Evolutionary conservation across 164 flowering plant genomes (phyloP).

Genomic region (Cinnamomum chago): DNA sequence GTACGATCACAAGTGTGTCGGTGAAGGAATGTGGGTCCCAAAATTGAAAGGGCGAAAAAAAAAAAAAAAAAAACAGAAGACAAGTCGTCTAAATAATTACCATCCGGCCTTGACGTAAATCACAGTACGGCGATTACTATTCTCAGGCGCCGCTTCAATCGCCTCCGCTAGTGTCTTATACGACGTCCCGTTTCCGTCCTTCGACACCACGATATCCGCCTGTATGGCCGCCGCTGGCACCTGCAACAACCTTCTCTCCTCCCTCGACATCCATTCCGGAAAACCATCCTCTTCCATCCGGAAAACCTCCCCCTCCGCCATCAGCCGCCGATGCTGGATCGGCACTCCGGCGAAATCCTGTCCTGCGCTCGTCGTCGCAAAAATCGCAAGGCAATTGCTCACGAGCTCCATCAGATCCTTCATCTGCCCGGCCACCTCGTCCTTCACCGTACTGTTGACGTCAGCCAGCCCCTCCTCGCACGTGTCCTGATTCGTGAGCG

Average conservation of each 20-base stretch:
- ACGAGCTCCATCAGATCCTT: slow-evolving; percentile 45
- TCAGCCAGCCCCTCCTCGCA: slow-evolving; percentile 66
- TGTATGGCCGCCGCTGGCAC: slow-evolving; percentile 43
- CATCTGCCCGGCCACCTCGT: slow-evolving; percentile 34
- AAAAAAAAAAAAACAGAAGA: too few species aligned
- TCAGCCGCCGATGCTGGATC: slow-evolving; percentile 49
- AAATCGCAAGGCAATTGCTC: slow-evolving; percentile 74
- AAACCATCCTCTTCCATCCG: slow-evolving; percentile 25
- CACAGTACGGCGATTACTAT: slow-evolving; percentile 52
- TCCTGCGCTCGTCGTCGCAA: slow-evolving; percentile 35
- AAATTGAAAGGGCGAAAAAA: background rate
- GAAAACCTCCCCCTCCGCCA: slow-evolving; percentile 18
- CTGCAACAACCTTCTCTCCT: slow-evolving; percentile 46
- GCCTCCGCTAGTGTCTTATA: slow-evolving; percentile 64
- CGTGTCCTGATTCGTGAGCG: slow-evolving; percentile 92
- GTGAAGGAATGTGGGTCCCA: slow-evolving; percentile 1
- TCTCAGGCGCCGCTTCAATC: slow-evolving; percentile 74
- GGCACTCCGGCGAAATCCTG: slow-evolving; percentile 69
- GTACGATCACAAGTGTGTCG: background rate
- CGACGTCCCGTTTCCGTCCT: slow-evolving; percentile 67
- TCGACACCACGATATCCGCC: slow-evolving; percentile 72
- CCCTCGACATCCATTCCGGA: slow-evolving; percentile 60
- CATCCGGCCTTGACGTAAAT: slow-evolving; percentile 87
- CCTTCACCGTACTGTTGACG: slow-evolving; percentile 47
- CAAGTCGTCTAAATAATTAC: slow-evolving; percentile 32